A percentile compares a stretch with the other conserved stretches of the same genome.
phyloP scores from a whole-genome alignment of 2,329 filamentous ascomycete species.

The Phaeosphaeriaceae sp. region DNA sequence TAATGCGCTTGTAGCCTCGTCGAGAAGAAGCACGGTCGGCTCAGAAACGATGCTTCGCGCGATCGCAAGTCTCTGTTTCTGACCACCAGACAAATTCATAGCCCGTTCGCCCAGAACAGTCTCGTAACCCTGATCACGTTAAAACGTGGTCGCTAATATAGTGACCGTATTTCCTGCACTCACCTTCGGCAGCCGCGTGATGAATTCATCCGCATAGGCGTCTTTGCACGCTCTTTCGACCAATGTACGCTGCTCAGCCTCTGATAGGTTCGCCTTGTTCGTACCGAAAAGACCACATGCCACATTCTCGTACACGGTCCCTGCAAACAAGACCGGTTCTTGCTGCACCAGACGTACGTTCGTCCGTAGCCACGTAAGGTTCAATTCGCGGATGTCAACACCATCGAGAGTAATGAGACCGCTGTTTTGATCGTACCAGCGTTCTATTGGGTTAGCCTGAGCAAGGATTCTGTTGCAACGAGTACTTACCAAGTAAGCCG shows the following conservation, averaged over 20 bases:
- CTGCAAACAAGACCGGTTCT: slow-evolving; percentile 88
- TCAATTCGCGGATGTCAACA: slow-evolving; percentile 76
- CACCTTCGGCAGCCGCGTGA: slow-evolving; percentile 65
- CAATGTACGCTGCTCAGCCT: slow-evolving; percentile 71
- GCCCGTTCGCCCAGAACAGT: slow-evolving; percentile 93
- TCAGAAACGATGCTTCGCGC: slow-evolving; percentile 88
- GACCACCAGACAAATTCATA: slow-evolving; percentile 88
- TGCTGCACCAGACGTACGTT: slow-evolving; percentile 92
- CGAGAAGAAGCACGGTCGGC: slow-evolving; percentile 86
- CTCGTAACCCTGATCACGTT: slow-evolving; percentile 77
- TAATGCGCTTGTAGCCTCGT: slow-evolving; percentile 84
- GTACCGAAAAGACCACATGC: slow-evolving; percentile 77
- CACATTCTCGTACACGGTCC: slow-evolving; percentile 89
- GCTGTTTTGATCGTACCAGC: slow-evolving; percentile 46
- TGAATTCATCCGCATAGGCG: slow-evolving; percentile 95
- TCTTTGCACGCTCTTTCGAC: slow-evolving; percentile 83
- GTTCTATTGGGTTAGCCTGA: slow-evolving; percentile 71
- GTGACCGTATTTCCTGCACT: slow-evolving; percentile 6
- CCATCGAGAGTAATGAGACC: slow-evolving; percentile 42
- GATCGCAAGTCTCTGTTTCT: slow-evolving; percentile 96
- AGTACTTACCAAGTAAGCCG: slow-evolving; percentile 62
- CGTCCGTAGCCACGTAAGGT: slow-evolving; percentile 88
- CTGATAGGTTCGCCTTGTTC: slow-evolving; percentile 61
- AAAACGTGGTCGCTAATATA: neutral
- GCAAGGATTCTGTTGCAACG: slow-evolving; percentile 77